Percentiles rank a stretch among this genome's conserved stretches.
These are phyloP conservation scores for Lepraria neglecta DNA, from an alignment of 495 filamentous ascomycete genomes.

Conservation along the genomic window DNA sequence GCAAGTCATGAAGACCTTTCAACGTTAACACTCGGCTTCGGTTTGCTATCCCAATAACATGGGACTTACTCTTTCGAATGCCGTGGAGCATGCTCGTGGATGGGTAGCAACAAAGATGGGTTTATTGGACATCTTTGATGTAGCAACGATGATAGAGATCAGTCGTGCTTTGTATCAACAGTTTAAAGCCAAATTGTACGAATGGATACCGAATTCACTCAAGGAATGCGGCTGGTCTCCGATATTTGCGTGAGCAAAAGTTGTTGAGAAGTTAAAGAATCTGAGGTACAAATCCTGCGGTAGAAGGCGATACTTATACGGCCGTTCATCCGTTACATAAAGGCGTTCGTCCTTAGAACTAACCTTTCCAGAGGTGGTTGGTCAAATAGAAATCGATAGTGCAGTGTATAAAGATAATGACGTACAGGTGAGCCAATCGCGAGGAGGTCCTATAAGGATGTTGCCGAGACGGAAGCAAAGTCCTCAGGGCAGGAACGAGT, in stretches of 20 bases:
- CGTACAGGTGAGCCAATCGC: neutral
- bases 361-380: neutral
- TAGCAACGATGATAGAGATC: conserved; percentile 7
- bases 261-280: neutral
- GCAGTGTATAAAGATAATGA: neutral
- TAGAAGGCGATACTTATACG: neutral
- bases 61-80: conserved; percentile 75
- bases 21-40: conserved; percentile 9
- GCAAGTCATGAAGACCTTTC: conserved; percentile 91
- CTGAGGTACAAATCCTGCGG: neutral
- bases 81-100: conserved; percentile 88
- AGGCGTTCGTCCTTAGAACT: neutral
- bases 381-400: neutral
- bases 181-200: neutral
- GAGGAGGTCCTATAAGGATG: neutral
- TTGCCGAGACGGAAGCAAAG: conserved; percentile 1
- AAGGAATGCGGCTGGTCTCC: neutral
- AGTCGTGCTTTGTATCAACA: neutral
- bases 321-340: neutral
- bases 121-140: conserved; percentile 59
- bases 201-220: neutral
- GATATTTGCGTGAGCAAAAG: neutral
- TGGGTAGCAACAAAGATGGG: conserved; percentile 92
- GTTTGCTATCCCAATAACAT: neutral
- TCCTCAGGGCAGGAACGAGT: neutral